These are phyloP conservation scores for Telopea speciosissima DNA, from an alignment of 177 flowering plant genomes.

Conservation along the genomic window DNA sequence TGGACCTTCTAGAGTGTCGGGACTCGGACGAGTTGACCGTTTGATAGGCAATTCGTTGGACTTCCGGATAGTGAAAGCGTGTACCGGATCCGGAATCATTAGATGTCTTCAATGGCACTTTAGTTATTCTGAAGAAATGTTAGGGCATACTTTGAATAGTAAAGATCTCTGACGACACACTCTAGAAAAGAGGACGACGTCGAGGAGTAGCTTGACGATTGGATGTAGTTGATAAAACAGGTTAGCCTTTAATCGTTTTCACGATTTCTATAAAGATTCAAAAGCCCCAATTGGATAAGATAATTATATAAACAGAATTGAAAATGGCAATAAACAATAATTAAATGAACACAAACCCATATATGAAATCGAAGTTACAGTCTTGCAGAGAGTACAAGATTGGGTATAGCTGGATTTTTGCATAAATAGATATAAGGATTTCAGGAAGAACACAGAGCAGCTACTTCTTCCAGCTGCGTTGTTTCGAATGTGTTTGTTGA, in stretches of 20 bases:
- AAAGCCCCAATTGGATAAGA: neutral
- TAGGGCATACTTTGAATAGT: too few species aligned
- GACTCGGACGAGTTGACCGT: too few species aligned
- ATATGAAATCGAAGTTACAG: neutral
- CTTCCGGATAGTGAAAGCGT: too few species aligned
- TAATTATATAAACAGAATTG: too few species aligned
- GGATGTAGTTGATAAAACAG: neutral
- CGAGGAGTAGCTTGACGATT: neutral
- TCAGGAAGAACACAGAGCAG: slow-evolving; percentile 4
- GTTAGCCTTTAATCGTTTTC: slow-evolving; percentile 9
- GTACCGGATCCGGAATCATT: too few species aligned
- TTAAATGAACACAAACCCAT: neutral
- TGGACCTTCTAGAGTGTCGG: too few species aligned
- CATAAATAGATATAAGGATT: neutral
- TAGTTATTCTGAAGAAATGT: too few species aligned
- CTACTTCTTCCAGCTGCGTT: slow-evolving; percentile 7
- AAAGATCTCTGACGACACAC: too few species aligned
- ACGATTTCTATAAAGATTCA: neutral
- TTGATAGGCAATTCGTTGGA: too few species aligned
- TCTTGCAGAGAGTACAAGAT: neutral
- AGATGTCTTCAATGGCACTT: too few species aligned
- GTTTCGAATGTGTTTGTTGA: neutral
- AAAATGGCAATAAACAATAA: neutral
- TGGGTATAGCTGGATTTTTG: slow-evolving; percentile 10
- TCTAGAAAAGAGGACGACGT: too few species aligned